These are phyloP conservation scores for Syzygium syzygioides DNA, from an alignment of 441 rosid species.

Conservation along the genomic window DNA sequence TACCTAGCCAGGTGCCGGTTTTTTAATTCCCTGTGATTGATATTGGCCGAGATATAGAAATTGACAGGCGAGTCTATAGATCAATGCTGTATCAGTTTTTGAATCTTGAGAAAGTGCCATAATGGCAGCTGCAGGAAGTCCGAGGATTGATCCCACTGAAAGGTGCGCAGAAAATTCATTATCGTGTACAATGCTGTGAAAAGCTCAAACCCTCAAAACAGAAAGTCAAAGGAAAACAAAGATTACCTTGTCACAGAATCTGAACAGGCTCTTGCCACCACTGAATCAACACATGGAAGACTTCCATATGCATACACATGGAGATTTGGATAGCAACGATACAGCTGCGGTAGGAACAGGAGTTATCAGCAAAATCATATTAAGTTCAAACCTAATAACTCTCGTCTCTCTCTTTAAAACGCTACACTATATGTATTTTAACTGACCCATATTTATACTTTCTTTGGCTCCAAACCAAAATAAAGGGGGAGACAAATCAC, in stretches of 20 bases:
- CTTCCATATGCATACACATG: slow-evolving; percentile 79
- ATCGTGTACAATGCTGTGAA: slow-evolving; percentile 72
- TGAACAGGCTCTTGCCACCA: slow-evolving; percentile 72
- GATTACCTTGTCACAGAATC: slow-evolving; percentile 75
- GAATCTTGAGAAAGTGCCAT: slow-evolving; percentile 63
- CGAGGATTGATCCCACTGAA: slow-evolving; percentile 78
- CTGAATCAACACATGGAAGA: slow-evolving; percentile 75
- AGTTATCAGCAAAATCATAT: background rate
- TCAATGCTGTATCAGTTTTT: slow-evolving; percentile 48
- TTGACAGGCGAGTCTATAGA: slow-evolving; percentile 63
- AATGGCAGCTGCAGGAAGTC: slow-evolving; percentile 79
- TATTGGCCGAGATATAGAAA: slow-evolving; percentile 42
- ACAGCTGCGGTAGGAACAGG: slow-evolving; percentile 32
- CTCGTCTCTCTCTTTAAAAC: background rate
- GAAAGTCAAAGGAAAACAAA: background rate
- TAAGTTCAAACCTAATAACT: background rate
- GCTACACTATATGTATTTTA: background rate
- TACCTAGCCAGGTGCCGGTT: slow-evolving; percentile 7
- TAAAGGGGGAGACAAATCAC: background rate
- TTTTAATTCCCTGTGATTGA: slow-evolving; percentile 8
- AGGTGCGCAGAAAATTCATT: slow-evolving; percentile 91
- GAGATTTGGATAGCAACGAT: slow-evolving; percentile 49
- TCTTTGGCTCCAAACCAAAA: background rate
- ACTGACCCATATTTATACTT: background rate
- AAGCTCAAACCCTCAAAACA: slow-evolving; percentile 20